phyloP scores from a whole-genome alignment of 768 basidiomycete genomes.

The button mushroom (Agaricus bisporus) region DNA sequence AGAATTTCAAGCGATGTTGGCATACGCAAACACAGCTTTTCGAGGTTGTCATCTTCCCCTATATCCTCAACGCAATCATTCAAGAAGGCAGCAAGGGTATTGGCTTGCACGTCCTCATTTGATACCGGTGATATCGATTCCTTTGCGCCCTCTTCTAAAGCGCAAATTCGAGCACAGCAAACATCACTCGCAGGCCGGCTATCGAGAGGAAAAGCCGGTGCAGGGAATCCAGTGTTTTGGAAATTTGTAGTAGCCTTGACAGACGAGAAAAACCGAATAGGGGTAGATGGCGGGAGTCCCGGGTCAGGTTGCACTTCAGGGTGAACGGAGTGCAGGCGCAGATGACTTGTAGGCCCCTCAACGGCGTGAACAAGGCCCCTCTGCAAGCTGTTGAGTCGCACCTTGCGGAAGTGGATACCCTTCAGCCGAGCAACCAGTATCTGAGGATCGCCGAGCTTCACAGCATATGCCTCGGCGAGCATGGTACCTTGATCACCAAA shows the following conservation, averaged over 20 bases:
- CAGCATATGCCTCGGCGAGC: constrained; percentile 45
- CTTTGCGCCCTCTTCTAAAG: constrained; percentile 27
- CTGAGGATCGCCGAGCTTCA: constrained; percentile 29
- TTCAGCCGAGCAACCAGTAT: constrained; percentile 50
- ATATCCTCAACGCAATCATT: constrained; percentile 35
- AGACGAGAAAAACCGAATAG: no score
- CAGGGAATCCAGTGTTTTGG: neutral
- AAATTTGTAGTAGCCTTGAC: no score
- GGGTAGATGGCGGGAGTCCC: neutral
- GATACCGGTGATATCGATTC: constrained; percentile 16
- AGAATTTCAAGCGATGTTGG: constrained; percentile 55
- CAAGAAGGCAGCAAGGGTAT: constrained; percentile 39
- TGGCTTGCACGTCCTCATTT: constrained; percentile 24
- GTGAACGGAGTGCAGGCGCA: neutral
- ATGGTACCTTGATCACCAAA: constrained; percentile 39
- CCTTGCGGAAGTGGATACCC: constrained; percentile 53
- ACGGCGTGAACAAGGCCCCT: constrained; percentile 34
- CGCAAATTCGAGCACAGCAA: constrained; percentile 34
- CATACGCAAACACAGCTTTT: constrained; percentile 53
- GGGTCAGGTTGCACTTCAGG: no score
- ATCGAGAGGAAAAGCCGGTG: neutral
- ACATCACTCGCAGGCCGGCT: constrained; percentile 13
- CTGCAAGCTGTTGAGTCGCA: constrained; percentile 45
- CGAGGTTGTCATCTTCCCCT: constrained; percentile 39
- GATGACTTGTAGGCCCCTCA: constrained; percentile 7